phyloP scores from a whole-genome alignment of 2,329 filamentous ascomycete species.

The Didymella sp. region DNA sequence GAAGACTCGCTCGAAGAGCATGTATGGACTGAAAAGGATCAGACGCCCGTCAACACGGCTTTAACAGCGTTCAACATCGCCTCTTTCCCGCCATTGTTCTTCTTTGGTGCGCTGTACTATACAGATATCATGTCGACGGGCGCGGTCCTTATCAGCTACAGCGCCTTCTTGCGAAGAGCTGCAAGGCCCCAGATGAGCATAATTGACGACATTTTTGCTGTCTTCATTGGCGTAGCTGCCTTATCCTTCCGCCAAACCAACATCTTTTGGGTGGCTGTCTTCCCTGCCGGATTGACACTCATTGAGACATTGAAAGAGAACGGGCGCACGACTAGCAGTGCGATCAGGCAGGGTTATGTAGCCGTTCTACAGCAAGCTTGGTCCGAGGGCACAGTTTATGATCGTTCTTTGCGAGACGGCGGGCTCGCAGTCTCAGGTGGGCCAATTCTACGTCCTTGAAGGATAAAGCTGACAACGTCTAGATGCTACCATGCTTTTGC shows the following conservation, averaged over 20 bases:
- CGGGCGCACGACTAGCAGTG: background rate
- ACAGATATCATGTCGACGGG: conserved; percentile 87
- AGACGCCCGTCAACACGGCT: conserved; percentile 46
- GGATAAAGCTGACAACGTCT: background rate
- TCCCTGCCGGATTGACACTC: conserved; percentile 66
- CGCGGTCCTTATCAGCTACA: conserved; percentile 74
- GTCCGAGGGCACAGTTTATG: conserved; percentile 32
- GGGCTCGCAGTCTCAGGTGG: conserved; percentile 20
- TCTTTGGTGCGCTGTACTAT: conserved; percentile 95
- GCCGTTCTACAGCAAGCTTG: conserved; percentile 29
- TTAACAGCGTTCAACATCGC: conserved; percentile 79
- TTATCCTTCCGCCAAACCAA: conserved; percentile 92
- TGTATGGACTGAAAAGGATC: conserved; percentile 20
- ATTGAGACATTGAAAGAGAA: conserved; percentile 38
- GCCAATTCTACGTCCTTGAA: background rate
- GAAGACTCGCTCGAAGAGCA: background rate
- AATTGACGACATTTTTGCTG: conserved; percentile 21
- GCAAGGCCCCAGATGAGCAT: conserved; percentile 29
- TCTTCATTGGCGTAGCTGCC: conserved; percentile 68
- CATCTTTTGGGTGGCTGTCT: conserved; percentile 90
- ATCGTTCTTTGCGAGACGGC: conserved; percentile 33
- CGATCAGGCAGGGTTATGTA: background rate
- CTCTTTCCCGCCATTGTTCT: conserved; percentile 89
- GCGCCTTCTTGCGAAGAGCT: conserved; percentile 49
- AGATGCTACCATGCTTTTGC: conserved; percentile 45